A percentile compares a stretch with the other conserved stretches of the same genome.
Evolutionary conservation across 2,329 filamentous ascomycete genomes (phyloP).

Genomic region (Cladosporium phlei): DNA sequence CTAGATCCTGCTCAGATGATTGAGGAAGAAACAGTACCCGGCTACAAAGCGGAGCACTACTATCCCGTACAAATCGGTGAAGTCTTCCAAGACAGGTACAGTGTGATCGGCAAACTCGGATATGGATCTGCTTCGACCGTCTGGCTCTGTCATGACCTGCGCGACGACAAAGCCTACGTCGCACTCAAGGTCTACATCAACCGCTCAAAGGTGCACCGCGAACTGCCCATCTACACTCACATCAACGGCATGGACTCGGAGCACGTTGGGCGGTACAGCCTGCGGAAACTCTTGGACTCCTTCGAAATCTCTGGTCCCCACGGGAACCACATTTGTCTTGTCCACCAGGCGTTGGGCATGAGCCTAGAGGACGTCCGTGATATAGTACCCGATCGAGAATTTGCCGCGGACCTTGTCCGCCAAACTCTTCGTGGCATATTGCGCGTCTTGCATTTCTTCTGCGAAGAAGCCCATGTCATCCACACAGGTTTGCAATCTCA

Average conservation of each 20-base stretch:
- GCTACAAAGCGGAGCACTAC: constrained; percentile 30
- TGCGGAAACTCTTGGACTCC: constrained; percentile 34
- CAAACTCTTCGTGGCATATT: constrained; percentile 25
- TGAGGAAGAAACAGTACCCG: constrained; percentile 28
- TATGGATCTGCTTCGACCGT: constrained; percentile 41
- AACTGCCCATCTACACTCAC: constrained; percentile 30
- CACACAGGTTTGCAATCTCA: constrained; percentile 24
- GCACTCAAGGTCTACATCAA: constrained; percentile 35
- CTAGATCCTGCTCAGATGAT: constrained; percentile 5
- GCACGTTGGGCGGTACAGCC: constrained; percentile 28
- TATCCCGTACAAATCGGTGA: constrained; percentile 37
- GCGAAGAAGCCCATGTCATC: constrained; percentile 24
- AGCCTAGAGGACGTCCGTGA: constrained; percentile 35
- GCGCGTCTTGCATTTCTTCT: constrained; percentile 26
- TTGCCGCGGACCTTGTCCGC: constrained; percentile 16
- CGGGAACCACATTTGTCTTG: constrained; percentile 36
- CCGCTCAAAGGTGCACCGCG: constrained; percentile 27
- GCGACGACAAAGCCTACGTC: constrained; percentile 24
- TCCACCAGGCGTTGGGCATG: constrained; percentile 35
- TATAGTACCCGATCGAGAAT: constrained; percentile 16
- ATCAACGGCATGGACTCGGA: constrained; percentile 22
- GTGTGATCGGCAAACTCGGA: constrained; percentile 41
- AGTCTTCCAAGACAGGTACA: constrained; percentile 32
- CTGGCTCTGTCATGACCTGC: constrained; percentile 40
- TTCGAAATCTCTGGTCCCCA: constrained; percentile 32